Conservation (phyloP, 129 eudicot genomes). For the Heracleum sosnowskyi region DNA sequence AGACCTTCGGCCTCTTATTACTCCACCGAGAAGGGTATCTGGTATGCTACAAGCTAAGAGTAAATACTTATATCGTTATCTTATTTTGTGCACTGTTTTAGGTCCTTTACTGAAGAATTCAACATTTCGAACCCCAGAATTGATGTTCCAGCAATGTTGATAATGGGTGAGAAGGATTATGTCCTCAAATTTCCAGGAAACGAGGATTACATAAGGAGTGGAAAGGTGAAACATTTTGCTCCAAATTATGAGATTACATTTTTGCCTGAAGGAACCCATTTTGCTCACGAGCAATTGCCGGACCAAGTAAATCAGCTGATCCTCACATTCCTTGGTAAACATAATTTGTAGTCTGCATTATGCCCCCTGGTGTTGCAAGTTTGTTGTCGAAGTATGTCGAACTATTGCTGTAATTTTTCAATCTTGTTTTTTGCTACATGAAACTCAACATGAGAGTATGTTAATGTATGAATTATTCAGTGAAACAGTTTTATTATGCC, state of each 20-base stretch:
- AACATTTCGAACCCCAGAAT: not conserved
- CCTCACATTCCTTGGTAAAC: not conserved
- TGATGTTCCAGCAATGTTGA: not conserved
- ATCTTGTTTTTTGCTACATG: not conserved
- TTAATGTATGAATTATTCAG: not conserved
- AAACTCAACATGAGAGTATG: too few species aligned
- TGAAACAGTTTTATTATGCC: not conserved
- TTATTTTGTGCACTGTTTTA: not conserved
- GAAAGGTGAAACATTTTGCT: not conserved
- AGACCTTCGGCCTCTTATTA: not conserved
- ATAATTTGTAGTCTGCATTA: not conserved
- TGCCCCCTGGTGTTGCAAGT: not conserved
- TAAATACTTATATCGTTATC: not conserved
- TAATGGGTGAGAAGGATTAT: constrained; percentile 8
- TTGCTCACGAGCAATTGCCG: constrained; percentile 8
- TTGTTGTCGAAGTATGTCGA: not conserved
- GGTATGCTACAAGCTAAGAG: not conserved
- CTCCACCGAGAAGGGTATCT: not conserved
- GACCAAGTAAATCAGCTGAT: constrained; percentile 10
- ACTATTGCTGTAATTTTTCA: not conserved
- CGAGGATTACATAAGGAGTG: constrained; percentile 10
- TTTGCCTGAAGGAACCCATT: constrained; percentile 10
- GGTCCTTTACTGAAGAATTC: not conserved
- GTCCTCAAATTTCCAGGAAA: not conserved
- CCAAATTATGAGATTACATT: not conserved